Percentiles rank a stretch among this genome's conserved stretches.
These are phyloP conservation scores for Prunus davidiana DNA, from an alignment of 306 rosid species.

Conservation along the genomic window DNA sequence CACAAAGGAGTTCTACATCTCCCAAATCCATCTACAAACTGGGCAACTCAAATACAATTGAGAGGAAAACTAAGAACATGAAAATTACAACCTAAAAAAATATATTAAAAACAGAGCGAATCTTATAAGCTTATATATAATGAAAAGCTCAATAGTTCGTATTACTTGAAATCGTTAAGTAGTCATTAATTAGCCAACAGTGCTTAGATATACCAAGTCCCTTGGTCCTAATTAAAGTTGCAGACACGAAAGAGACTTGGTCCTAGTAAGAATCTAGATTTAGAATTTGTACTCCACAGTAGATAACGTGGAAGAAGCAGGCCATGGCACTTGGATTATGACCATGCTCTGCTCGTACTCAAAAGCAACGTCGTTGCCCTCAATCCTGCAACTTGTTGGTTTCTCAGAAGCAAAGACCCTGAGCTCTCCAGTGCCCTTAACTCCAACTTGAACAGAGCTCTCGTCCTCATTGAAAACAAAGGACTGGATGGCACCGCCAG, in stretches of 20 bases:
- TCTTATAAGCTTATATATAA: not conserved
- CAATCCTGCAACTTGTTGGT: slow-evolving; percentile 56
- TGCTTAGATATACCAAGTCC: not conserved
- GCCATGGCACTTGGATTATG: slow-evolving; percentile 70
- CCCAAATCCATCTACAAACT: too few relatives aligned
- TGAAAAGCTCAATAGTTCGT: not conserved
- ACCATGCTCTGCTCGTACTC: slow-evolving; percentile 58
- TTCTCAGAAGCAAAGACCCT: slow-evolving; percentile 64
- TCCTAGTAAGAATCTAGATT: not conserved
- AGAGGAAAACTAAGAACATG: not conserved
- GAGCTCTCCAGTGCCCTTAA: slow-evolving; percentile 77
- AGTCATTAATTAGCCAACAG: not conserved
- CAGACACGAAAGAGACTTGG: too few relatives aligned
- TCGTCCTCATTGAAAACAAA: slow-evolving; percentile 39
- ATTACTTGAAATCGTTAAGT: not conserved
- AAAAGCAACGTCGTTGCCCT: slow-evolving; percentile 49
- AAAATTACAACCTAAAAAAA: not conserved
- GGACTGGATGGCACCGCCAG: slow-evolving; percentile 76
- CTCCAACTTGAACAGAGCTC: slow-evolving; percentile 42
- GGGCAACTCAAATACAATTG: too few relatives aligned
- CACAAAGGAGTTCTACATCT: too few relatives aligned
- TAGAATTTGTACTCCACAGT: slow-evolving; percentile 53
- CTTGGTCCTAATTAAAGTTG: not conserved
- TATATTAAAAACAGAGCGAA: not conserved
- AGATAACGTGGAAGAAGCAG: slow-evolving; percentile 53